Conservation (phyloP, 108 stramenopile species). For the Skeletonema menzelii region DNA sequence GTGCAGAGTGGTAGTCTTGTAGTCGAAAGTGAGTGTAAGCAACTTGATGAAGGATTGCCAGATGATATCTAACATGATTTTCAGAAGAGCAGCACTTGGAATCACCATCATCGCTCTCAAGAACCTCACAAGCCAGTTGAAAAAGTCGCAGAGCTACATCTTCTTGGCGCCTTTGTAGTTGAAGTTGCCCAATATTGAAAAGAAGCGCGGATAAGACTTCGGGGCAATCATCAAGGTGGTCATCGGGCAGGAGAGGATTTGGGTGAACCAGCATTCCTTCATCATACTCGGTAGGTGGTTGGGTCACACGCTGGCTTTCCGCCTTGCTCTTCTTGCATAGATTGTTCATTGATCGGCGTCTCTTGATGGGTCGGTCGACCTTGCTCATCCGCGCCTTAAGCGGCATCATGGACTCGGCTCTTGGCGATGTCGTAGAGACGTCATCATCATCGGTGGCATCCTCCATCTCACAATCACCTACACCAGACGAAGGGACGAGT, state of each 20-base stretch:
- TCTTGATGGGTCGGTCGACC: background rate
- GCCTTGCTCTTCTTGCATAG: background rate
- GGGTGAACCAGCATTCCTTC: slow-evolving; percentile 60
- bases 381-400: background rate
- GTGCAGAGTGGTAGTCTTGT: slow-evolving; percentile 31
- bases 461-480: background rate
- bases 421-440: background rate
- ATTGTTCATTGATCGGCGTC: slow-evolving; percentile 3
- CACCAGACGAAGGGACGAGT: background rate
- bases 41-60: slow-evolving; percentile 62
- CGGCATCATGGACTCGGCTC: background rate
- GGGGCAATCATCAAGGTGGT: background rate
- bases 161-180: slow-evolving; percentile 6
- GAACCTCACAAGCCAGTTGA: slow-evolving; percentile 38
- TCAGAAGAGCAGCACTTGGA: background rate
- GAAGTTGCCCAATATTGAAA: background rate
- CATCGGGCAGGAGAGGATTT: slow-evolving; percentile 21
- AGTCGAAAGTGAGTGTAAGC: slow-evolving; percentile 56
- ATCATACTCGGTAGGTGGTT: slow-evolving; percentile 45
- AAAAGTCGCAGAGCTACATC: slow-evolving; percentile 47
- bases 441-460: background rate
- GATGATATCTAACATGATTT: background rate
- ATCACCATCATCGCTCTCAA: background rate
- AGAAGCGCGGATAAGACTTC: background rate
- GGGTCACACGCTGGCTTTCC: background rate